Percentiles rank a stretch among this genome's conserved stretches.
Evolutionary conservation across 2,329 filamentous ascomycete genomes (phyloP).

Genomic region (Hypomyces rosellus): DNA sequence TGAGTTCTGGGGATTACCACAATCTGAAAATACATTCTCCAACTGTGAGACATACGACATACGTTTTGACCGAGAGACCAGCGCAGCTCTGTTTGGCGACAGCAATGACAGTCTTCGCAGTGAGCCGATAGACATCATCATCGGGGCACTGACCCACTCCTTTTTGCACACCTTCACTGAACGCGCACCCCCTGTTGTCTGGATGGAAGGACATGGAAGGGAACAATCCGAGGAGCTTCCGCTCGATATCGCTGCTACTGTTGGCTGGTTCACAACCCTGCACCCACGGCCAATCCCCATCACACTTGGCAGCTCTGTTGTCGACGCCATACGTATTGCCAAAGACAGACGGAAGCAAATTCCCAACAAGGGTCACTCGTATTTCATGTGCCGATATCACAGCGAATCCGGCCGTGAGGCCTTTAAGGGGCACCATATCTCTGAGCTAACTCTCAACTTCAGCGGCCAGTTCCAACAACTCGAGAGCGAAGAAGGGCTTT

Average conservation of each 20-base stretch:
- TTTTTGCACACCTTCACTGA: background rate
- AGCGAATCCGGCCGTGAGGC: background rate
- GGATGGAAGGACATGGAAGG: background rate
- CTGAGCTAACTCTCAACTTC: background rate
- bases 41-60: too few species aligned
- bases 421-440: background rate
- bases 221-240: background rate
- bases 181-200: background rate
- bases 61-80: background rate
- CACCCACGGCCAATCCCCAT: background rate
- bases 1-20: too few species aligned
- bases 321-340: background rate
- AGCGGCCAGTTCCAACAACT: background rate
- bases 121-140: background rate
- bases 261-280: background rate
- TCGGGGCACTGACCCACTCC: background rate
- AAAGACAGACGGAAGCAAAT: background rate
- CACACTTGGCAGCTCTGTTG: background rate
- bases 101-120: background rate
- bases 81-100: background rate
- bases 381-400: background rate
- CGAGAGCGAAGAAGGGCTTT: background rate
- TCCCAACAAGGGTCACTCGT: too few species aligned
- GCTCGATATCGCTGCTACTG: background rate
- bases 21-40: too few species aligned